Percentiles rank a stretch among this genome's conserved stretches.
Conservation (phyloP, 2,329 filamentous ascomycete species). For the Lasiodiplodia citricola region DNA sequence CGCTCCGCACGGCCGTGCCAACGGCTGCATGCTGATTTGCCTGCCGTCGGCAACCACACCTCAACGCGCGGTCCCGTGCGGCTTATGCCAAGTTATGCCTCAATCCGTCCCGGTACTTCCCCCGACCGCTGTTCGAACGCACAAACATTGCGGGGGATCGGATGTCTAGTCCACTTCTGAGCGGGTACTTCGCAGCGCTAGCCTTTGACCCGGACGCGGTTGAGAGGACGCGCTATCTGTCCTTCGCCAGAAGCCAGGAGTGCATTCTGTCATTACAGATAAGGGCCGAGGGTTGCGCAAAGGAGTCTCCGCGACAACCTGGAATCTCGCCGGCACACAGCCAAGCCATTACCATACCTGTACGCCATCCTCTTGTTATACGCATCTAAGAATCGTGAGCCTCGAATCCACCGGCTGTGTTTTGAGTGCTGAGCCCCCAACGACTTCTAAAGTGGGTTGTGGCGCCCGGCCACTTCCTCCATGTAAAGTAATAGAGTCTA, state of each 20-base stretch:
- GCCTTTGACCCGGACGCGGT: slow-evolving; percentile 9
- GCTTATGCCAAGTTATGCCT: background rate
- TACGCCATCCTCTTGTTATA: background rate
- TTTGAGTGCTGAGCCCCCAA: background rate
- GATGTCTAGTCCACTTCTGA: slow-evolving; percentile 7
- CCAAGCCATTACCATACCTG: background rate
- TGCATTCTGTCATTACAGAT: background rate
- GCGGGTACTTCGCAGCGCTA: background rate
- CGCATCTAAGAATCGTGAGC: background rate
- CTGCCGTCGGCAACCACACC: background rate
- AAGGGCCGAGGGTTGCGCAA: background rate
- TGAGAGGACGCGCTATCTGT: background rate
- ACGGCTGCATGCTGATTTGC: background rate
- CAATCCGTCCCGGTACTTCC: background rate
- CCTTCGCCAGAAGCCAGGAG: background rate
- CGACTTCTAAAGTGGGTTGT: slow-evolving; percentile 14
- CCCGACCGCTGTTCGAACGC: background rate
- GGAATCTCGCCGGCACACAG: background rate
- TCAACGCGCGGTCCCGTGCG: background rate
- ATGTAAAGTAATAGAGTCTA: background rate
- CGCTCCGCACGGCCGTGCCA: slow-evolving; percentile 12
- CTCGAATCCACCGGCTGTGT: background rate
- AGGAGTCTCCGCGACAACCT: slow-evolving; percentile 3
- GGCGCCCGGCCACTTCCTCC: background rate
- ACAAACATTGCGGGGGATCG: slow-evolving; percentile 12